Evolutionary conservation across 2,329 filamentous ascomycete species (phyloP).

Genomic region (Colletotrichum plurivorum): DNA sequence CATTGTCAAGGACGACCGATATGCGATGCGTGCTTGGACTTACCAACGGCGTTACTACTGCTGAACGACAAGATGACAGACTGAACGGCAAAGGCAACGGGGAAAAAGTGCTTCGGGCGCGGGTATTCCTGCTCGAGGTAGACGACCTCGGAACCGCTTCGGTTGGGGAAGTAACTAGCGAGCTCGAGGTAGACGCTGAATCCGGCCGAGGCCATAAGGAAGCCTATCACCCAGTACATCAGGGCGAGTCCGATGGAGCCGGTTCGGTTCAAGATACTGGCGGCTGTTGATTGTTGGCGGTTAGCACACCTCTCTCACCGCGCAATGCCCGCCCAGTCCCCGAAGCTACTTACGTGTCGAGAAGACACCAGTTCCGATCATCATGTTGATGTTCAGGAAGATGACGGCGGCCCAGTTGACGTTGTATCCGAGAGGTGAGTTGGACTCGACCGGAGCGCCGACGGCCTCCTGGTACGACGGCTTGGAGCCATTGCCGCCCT

Average conservation of each 20-base stretch:
- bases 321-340: not conserved
- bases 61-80: constrained; percentile 75
- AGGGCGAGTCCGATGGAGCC: constrained; percentile 74
- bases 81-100: constrained; percentile 75
- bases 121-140: constrained; percentile 79
- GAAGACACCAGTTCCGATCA: constrained; percentile 76
- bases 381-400: constrained; percentile 73
- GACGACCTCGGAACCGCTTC: constrained; percentile 76
- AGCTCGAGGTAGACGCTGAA: constrained; percentile 75
- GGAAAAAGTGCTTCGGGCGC: constrained; percentile 74
- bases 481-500: constrained; percentile 63
- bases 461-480: constrained; percentile 72
- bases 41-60: constrained; percentile 73
- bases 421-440: constrained; percentile 72
- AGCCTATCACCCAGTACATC: constrained; percentile 76
- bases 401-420: constrained; percentile 70
- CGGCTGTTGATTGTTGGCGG: constrained; percentile 55
- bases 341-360: constrained; percentile 68
- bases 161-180: constrained; percentile 75
- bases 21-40: not conserved
- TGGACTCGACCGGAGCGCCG: constrained; percentile 72
- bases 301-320: constrained; percentile 4
- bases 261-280: constrained; percentile 69
- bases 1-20: rapidly evolving
- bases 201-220: constrained; percentile 68